A percentile compares a stretch with the other conserved stretches of the same genome.
Conservation (phyloP, 164 flowering plant species). For the Macadamia tetraphylla region DNA sequence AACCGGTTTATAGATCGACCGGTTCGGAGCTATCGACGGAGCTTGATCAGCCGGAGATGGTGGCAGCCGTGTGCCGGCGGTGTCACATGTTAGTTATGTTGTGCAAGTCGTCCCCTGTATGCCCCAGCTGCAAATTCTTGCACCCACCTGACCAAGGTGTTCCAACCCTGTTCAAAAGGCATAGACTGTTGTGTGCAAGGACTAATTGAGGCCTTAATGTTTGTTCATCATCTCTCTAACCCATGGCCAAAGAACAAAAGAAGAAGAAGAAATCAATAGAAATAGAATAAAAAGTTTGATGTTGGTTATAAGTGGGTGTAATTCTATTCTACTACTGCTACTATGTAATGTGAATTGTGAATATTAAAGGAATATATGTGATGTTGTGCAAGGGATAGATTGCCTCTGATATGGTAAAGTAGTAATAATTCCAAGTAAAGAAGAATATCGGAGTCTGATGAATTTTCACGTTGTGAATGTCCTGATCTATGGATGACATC, state of each 20-base stretch:
- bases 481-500: too few relatives aligned
- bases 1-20: too few relatives aligned
- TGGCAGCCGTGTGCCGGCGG: constrained; percentile 69
- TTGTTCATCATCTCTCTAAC: not conserved
- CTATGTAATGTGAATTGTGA: not conserved
- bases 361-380: not conserved
- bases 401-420: too few relatives aligned
- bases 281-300: not conserved
- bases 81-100: constrained; percentile 91
- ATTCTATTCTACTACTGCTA: not conserved
- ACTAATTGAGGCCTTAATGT: not conserved
- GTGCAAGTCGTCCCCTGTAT: constrained; percentile 71
- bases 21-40: constrained; percentile 35
- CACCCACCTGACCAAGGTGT: constrained; percentile 48
- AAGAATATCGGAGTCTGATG: too few relatives aligned
- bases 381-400: not conserved
- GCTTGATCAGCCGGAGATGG: constrained; percentile 55
- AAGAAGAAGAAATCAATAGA: not conserved
- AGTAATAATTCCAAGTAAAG: too few relatives aligned
- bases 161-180: constrained; percentile 29
- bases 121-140: constrained; percentile 92
- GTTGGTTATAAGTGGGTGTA: too few relatives aligned
- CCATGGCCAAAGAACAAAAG: not conserved
- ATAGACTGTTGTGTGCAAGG: constrained; percentile 37
- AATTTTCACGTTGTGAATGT: too few relatives aligned